Conservation (phyloP, 1,139 yeast species). For the Nakaseomyces bracarensis region DNA sequence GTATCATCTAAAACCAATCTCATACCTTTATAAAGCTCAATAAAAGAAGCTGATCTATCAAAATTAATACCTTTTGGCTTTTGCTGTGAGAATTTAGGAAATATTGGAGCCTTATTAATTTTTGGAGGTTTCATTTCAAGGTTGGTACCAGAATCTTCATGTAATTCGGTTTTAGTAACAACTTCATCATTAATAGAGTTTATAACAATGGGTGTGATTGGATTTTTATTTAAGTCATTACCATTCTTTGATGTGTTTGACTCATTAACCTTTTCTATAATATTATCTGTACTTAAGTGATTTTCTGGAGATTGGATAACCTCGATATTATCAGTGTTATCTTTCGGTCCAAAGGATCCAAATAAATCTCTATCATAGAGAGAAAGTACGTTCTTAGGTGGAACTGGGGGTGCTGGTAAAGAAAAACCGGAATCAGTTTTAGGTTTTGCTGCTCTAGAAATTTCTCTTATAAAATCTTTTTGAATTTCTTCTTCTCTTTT, state of each 20-base stretch:
- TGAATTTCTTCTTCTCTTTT: conserved; percentile 1
- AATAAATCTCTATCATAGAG: conserved; percentile 6
- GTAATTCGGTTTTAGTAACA: not conserved
- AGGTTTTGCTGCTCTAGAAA: not conserved
- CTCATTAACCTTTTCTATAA: too few species aligned
- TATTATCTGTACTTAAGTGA: too few species aligned
- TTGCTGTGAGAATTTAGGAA: conserved; percentile 1
- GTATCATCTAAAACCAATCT: conserved; percentile 26
- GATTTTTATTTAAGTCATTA: too few species aligned
- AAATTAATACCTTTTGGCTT: not conserved
- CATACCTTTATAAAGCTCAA: conserved; percentile 28
- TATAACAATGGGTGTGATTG: too few species aligned
- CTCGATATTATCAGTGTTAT: not conserved
- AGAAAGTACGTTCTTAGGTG: not conserved
- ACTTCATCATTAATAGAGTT: too few species aligned
- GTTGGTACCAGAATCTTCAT: not conserved
- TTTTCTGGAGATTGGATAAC: too few species aligned
- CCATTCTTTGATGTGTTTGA: too few species aligned
- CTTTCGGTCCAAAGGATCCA: not conserved
- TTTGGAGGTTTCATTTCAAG: not conserved
- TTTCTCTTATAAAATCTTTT: not conserved
- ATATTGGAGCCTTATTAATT: not conserved
- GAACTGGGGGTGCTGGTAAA: too few species aligned
- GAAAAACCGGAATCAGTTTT: too few species aligned
- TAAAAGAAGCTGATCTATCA: conserved; percentile 26